Evolutionary conservation across 441 rosid species (phyloP).

Genomic region (Populus trichocarpa): DNA sequence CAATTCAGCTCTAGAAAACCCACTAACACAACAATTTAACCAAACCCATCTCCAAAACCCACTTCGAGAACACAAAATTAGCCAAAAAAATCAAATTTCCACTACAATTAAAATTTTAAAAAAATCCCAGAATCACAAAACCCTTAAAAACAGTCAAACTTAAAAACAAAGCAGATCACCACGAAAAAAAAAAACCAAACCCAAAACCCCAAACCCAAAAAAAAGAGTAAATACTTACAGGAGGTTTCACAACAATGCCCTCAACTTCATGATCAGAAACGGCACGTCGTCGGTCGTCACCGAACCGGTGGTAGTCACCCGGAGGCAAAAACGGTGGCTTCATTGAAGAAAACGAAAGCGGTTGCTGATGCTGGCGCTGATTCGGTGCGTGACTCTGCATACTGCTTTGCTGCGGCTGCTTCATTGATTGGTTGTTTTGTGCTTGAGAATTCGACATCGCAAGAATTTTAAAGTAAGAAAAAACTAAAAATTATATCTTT

Average conservation of each 20-base stretch:
- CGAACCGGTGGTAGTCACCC: conserved; percentile 67
- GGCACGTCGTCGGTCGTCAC: conserved; percentile 24
- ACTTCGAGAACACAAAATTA: background rate
- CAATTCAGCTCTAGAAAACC: background rate
- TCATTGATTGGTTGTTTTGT: conserved; percentile 13
- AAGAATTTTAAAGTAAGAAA: background rate
- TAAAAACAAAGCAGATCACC: conserved; percentile 6
- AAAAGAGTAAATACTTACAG: conserved; percentile 37
- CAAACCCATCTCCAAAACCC: background rate
- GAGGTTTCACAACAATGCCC: conserved; percentile 51
- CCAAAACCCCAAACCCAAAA: background rate
- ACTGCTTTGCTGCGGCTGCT: background rate
- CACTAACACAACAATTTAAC: background rate
- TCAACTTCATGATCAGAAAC: conserved; percentile 49
- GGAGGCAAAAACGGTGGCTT: conserved; percentile 63
- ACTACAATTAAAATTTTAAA: background rate
- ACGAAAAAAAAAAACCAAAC: background rate
- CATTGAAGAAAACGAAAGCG: conserved; percentile 51
- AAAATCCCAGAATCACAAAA: background rate
- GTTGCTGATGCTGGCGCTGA: conserved; percentile 22
- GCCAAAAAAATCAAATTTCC: background rate
- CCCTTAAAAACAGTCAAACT: background rate
- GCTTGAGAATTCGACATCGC: conserved; percentile 50
- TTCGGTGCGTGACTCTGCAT: conserved; percentile 21
- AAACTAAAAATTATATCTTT: background rate